Base-by-base conservation (phyloP, 2,329 filamentous ascomycete species). In the Dactylellina cionopaga region DNA sequence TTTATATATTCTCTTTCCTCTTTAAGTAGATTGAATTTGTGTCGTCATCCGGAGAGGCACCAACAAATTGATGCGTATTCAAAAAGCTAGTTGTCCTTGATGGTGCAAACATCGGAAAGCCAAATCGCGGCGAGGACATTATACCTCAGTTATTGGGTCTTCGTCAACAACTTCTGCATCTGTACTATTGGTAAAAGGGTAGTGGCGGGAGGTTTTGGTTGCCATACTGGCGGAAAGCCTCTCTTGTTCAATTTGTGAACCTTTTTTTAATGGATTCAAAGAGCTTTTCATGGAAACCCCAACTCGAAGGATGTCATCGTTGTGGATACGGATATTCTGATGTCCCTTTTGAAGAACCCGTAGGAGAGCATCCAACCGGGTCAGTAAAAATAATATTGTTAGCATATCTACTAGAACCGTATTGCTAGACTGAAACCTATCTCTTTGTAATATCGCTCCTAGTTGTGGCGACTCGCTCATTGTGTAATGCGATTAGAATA, bases 261-360 rank as follows among this genome's bases (percentile, higher is more conserved):
- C 75, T 31, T 77, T 75, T 19, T 76, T 75, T 10, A 78, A 66
- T 1, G 74, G 76, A 31, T 55, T 65, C 43, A 78, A 41, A 5
- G 58, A 52, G 11, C 70, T 72, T 39, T 76, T 75, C 75, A 78
- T 76, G 9, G 70, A 68, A 24, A 77, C 41, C 13, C 76, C 77
- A 25, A 75, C 47, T n/a, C 60, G 60, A 11, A 77, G 68, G 7
- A 75, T 74, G 15, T 44, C 46, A 24, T 77, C 71, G 46, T 78
- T 78, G 46, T 75, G 73, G 25, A 39, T 55, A 13, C 64, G 70
- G n/a, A 77, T 74, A 3, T 59, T 33, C 13, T 63, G 58, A 65
- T 78, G 76, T 31, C 73, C 62, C 19, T 58, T 49, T 27, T 74
- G 66, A 15, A 77, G 70, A 43, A 58, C 58, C 6, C 66, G 55